Evolutionary conservation across 164 flowering plant species (phyloP), one percentile per base, ranked within the genome.

Genomic region (Chimonanthus praecox): DNA sequence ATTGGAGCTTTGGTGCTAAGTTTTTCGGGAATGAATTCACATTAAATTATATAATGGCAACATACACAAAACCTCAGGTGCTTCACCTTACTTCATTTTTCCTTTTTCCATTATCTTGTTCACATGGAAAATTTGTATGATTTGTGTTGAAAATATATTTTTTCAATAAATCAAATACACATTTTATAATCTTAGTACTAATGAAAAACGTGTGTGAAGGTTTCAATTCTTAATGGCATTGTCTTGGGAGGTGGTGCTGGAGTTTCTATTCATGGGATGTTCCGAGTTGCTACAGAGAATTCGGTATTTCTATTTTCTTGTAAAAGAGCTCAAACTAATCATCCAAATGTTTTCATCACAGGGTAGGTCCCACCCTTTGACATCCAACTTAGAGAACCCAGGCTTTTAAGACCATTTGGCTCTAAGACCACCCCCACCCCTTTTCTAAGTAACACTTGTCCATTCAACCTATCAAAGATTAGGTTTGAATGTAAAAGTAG

Each of bases 171-270:
- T 45, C 13, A 13, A 10, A 45, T 44, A 33, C 33, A 33, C 2
- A 33, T 33, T 33, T 33, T 33, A 33, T 33, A 9, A 3, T 66
- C 45, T 5, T 45, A 3, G 3, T 66, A 66, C 68, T 66, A 66
- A 66, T 44, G 46, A 44, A 62, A 33, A 73, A 76, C 70, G 50
- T 77, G 4, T 49, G 70, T 81, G 73, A 78, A 95, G 99, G 97
- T 95, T 73, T 93, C 99, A 15, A 73, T 95, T 78, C 90, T 95
- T 64, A 81, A 93, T 85, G 99, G 99, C 64, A 92, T 95, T 82
- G 94, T 89, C 71, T 88, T 93, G 94, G 99, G 99, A 71, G 98
- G 99, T 67, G 99, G 98, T 6, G 92, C 90, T 77, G 99, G 99
- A 71, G 85, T 75, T 76, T 93, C 98, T 45, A 78, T 92, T 46